Evolutionary conservation across 208 protist species (phyloP).

Genomic region (Acanthamoeba castellanii): DNA sequence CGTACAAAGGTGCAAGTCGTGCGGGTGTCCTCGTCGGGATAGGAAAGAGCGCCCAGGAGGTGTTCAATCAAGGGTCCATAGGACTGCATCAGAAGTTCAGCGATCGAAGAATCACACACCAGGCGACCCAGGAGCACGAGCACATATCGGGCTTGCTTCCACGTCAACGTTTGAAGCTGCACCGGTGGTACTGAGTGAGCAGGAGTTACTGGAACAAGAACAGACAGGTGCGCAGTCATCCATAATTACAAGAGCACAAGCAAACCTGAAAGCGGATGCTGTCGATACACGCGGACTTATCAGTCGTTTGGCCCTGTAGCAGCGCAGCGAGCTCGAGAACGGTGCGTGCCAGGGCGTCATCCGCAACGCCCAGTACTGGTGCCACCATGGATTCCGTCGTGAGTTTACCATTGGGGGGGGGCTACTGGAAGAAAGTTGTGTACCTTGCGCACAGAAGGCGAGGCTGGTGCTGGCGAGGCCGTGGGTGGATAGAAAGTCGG

Average conservation of each 20-base stretch:
- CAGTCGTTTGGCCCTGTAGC: neutral
- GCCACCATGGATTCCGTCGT: no score
- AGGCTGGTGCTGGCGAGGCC: neutral
- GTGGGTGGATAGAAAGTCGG: neutral
- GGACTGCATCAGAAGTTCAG: neutral
- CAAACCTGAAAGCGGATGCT: constrained; percentile 2
- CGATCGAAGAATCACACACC: neutral
- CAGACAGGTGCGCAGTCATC: neutral
- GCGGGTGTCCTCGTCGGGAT: constrained; percentile 7
- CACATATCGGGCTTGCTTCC: neutral
- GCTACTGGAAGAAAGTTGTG: neutral
- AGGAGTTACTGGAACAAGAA: neutral
- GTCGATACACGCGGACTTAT: neutral
- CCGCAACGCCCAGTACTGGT: neutral
- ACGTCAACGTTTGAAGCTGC: constrained; percentile 3
- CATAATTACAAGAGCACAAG: neutral
- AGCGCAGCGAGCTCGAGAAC: neutral
- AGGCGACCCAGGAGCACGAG: neutral
- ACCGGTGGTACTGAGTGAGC: neutral
- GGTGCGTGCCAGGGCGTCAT: neutral
- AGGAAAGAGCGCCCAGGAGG: neutral
- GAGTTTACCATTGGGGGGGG: no score
- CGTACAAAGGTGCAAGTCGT: neutral
- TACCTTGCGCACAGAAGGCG: neutral
- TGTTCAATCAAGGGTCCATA: neutral